Conservation (phyloP, 2,329 filamentous ascomycete species). For the Fonsecaea pugnacius region DNA sequence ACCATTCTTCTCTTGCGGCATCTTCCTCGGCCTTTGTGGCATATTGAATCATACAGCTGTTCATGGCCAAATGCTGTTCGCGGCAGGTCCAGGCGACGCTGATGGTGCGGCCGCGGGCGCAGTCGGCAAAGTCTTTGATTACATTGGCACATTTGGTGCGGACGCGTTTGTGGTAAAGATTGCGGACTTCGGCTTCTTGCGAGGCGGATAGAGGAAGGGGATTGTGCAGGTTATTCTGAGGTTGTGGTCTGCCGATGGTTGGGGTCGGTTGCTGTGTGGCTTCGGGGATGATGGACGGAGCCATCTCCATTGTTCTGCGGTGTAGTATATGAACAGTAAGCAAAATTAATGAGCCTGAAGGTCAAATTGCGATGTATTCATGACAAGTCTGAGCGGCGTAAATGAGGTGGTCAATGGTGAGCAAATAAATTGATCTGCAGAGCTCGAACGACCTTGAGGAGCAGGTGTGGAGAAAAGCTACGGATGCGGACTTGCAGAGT, state of each 20-base stretch:
- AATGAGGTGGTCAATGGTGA: slow-evolving; percentile 4
- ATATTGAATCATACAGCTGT: slow-evolving; percentile 91
- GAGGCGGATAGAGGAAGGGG: slow-evolving; percentile 80
- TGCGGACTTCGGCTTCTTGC: slow-evolving; percentile 80
- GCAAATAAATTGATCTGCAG: slow-evolving; percentile 9
- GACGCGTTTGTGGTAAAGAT: slow-evolving; percentile 80
- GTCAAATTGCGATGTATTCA: background rate
- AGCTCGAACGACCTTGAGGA: slow-evolving; percentile 2
- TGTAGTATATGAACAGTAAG: background rate
- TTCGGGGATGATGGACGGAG: slow-evolving; percentile 25
- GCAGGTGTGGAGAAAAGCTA: slow-evolving; percentile 17
- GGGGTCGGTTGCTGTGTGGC: slow-evolving; percentile 21
- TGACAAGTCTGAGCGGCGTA: background rate
- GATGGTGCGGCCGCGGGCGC: slow-evolving; percentile 82
- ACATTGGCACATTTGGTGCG: slow-evolving; percentile 74
- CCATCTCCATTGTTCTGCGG: slow-evolving; percentile 31
- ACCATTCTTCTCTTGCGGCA: slow-evolving; percentile 91
- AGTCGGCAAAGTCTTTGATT: slow-evolving; percentile 89
- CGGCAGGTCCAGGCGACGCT: slow-evolving; percentile 87
- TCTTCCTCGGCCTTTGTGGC: slow-evolving; percentile 86
- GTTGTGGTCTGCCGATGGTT: background rate
- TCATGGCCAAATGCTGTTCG: slow-evolving; percentile 80
- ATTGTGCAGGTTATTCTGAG: slow-evolving; percentile 59
- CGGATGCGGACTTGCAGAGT: background rate
- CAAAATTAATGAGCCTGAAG: background rate